Evolutionary conservation across 805 yeast species (phyloP).

Genomic region (Millerozyma acaciae): DNA sequence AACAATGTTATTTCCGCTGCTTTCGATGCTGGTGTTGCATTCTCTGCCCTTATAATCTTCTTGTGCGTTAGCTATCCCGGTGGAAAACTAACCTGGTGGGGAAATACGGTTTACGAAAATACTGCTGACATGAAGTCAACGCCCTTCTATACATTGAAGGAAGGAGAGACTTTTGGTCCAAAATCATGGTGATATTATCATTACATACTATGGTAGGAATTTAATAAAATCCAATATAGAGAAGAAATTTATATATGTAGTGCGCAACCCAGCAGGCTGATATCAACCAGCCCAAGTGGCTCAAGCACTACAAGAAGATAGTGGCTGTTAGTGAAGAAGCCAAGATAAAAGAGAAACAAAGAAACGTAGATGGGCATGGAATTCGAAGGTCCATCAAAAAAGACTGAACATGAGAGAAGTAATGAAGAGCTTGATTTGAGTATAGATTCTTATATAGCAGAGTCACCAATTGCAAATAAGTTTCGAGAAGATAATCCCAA

Average conservation of each 20-base stretch:
- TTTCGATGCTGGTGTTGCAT: conserved; percentile 50
- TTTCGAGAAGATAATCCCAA: conserved; percentile 25
- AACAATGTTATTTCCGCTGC: conserved; percentile 54
- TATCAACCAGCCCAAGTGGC: too few species aligned
- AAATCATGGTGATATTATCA: conserved; percentile 2
- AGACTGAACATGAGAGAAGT: too few species aligned
- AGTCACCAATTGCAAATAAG: conserved; percentile 19
- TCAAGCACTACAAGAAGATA: too few species aligned
- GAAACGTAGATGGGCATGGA: too few species aligned
- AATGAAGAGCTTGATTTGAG: conserved; percentile 1
- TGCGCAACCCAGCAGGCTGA: too few species aligned
- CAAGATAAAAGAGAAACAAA: not conserved
- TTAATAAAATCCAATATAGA: too few species aligned
- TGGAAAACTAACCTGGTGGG: conserved; percentile 7
- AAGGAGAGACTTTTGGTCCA: conserved; percentile 7
- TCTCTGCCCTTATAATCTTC: conserved; percentile 51
- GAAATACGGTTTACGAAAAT: conserved; percentile 3
- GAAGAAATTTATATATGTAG: too few species aligned
- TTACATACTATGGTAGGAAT: too few species aligned
- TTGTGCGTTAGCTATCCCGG: conserved; percentile 26
- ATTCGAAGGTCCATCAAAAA: too few species aligned
- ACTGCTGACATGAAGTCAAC: conserved; percentile 3
- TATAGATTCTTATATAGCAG: conserved; percentile 18
- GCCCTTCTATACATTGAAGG: conserved; percentile 4
- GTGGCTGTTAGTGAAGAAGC: conserved; percentile 1